These are phyloP conservation scores for Dentipellis sp. DNA, from an alignment of 768 basidiomycete genomes.

Conservation along the genomic window DNA sequence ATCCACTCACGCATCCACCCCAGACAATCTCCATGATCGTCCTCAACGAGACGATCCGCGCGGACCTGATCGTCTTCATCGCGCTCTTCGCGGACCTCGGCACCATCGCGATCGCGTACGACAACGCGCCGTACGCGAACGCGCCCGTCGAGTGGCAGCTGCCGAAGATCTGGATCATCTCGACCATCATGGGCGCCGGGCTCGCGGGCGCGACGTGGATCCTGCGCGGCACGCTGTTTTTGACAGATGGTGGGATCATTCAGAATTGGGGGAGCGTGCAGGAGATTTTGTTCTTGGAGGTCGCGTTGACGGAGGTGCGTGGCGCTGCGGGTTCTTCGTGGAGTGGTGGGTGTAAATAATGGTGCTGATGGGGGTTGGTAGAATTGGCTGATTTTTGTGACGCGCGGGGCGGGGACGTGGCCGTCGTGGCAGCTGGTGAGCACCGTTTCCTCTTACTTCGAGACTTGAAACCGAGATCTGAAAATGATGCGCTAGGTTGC, in stretches of 20 bases:
- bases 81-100: slow-evolving; percentile 37
- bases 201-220: slow-evolving; percentile 30
- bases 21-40: slow-evolving; percentile 33
- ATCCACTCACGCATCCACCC: not conserved
- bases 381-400: slow-evolving; percentile 23
- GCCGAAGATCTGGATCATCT: slow-evolving; percentile 39
- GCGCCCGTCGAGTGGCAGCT: slow-evolving; percentile 41
- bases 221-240: slow-evolving; percentile 32
- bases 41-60: slow-evolving; percentile 37
- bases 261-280: slow-evolving; percentile 38
- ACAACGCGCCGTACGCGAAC: slow-evolving; percentile 28
- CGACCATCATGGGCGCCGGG: slow-evolving; percentile 26
- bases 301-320: slow-evolving; percentile 34
- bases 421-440: slow-evolving; percentile 30
- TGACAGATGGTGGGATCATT: slow-evolving; percentile 30
- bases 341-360: not conserved
- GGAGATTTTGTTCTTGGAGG: slow-evolving; percentile 37
- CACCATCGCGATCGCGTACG: slow-evolving; percentile 42
- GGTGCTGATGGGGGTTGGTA: not conserved
- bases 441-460: not conserved
- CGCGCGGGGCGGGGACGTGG: slow-evolving; percentile 22
- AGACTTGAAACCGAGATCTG: not conserved
- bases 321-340: too few relatives aligned
- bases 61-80: slow-evolving; percentile 35
- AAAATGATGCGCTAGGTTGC: slow-evolving; percentile 14